Conservation (phyloP, 1,139 yeast genomes). For the Taiozyma onychis region DNA sequence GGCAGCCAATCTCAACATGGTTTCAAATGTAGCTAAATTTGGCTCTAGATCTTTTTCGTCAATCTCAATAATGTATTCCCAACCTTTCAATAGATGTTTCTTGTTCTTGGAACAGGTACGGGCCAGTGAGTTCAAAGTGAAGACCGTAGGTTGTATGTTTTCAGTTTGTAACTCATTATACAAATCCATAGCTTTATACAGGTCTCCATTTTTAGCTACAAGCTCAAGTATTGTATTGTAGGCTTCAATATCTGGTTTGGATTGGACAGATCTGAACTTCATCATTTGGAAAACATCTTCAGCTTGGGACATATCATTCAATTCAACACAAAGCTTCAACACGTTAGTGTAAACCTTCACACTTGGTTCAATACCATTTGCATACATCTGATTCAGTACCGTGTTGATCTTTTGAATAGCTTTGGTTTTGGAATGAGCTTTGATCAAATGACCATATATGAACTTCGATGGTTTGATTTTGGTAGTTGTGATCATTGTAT, state of each 20-base stretch:
- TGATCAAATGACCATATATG: constrained; percentile 41
- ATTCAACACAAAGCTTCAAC: constrained; percentile 58
- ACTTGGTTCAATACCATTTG: constrained; percentile 47
- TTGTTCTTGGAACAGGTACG: constrained; percentile 62
- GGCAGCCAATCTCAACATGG: constrained; percentile 69
- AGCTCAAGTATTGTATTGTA: constrained; percentile 70
- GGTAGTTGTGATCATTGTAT: constrained; percentile 28
- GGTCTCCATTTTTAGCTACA: constrained; percentile 53
- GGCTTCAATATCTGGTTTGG: constrained; percentile 61
- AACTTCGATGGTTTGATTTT: constrained; percentile 30
- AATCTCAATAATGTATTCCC: constrained; percentile 74
- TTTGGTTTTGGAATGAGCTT: constrained; percentile 27
- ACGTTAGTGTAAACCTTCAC: constrained; percentile 57
- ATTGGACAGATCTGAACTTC: constrained; percentile 64
- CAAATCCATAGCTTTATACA: constrained; percentile 72
- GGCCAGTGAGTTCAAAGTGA: constrained; percentile 60
- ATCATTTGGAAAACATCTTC: constrained; percentile 73
- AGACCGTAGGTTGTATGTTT: constrained; percentile 38
- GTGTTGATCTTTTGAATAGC: constrained; percentile 31
- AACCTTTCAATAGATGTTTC: constrained; percentile 50
- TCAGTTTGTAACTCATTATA: constrained; percentile 60
- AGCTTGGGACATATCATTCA: constrained; percentile 54
- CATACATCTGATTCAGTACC: constrained; percentile 32
- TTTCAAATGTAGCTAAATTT: constrained; percentile 43
- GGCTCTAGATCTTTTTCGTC: constrained; percentile 39